Percentiles rank a stretch among this genome's conserved stretches.
Evolutionary conservation across 345 rosid species (phyloP).

Genomic region (Acer negundo): DNA sequence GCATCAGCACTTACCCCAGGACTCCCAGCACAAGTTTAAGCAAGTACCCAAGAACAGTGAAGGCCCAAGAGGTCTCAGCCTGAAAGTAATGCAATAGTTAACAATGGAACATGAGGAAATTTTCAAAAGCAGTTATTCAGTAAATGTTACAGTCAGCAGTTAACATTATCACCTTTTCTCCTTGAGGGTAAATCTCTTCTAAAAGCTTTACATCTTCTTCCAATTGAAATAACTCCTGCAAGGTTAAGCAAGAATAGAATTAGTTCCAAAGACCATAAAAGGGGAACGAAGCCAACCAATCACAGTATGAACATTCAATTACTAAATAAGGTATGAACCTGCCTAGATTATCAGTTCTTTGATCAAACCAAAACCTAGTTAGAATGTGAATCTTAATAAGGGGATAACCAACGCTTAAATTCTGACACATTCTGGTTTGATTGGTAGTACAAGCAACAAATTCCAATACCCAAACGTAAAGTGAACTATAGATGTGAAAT

Average conservation of each 20-base stretch:
- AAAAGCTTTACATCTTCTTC: slow-evolving; percentile 98
- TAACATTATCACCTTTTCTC: slow-evolving; percentile 71
- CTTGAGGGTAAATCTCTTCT: slow-evolving; percentile 98
- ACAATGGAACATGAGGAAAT: not conserved
- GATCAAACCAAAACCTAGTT: not conserved
- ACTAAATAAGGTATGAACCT: slow-evolving; percentile 11
- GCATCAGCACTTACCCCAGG: slow-evolving; percentile 65
- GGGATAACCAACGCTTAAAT: not conserved
- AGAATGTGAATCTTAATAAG: not conserved
- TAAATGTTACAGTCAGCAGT: slow-evolving; percentile 7
- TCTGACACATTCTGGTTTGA: not conserved
- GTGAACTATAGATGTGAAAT: not conserved
- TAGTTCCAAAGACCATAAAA: slow-evolving; percentile 16
- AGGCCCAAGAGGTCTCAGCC: slow-evolving; percentile 99
- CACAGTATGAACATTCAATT: slow-evolving; percentile 1
- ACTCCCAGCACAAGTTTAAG: slow-evolving; percentile 86
- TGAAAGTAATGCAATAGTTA: slow-evolving; percentile 33
- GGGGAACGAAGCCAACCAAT: not conserved
- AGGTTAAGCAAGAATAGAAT: slow-evolving; percentile 20
- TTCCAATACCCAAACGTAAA: not conserved
- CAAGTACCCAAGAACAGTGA: slow-evolving; percentile 94
- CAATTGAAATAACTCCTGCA: slow-evolving; percentile 85
- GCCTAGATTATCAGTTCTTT: slow-evolving; percentile 2
- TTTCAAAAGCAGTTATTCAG: slow-evolving; percentile 1
- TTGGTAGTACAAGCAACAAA: slow-evolving; percentile 4